Evolutionary conservation across 148 eudicot genomes (phyloP).

Genomic region (Hydrangea macrophylla): DNA sequence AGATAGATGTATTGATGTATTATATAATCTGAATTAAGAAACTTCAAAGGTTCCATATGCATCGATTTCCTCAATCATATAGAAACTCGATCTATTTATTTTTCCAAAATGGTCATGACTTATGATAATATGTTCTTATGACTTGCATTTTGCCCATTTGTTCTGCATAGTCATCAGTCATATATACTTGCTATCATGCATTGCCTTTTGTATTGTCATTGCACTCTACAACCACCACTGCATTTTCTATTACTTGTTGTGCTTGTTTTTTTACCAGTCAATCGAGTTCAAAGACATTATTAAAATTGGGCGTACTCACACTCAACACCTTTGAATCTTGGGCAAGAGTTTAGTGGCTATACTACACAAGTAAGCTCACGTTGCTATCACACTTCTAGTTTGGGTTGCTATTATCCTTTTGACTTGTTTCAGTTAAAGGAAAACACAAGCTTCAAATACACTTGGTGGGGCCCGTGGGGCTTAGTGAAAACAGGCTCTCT

Average conservation of each 20-base stretch:
- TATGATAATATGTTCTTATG: not conserved
- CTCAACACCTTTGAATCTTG: slow-evolving; percentile 99
- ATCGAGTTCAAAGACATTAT: slow-evolving; percentile 83
- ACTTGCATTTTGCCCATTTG: slow-evolving; percentile 4
- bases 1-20: not conserved
- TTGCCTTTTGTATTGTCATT: not conserved
- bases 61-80: not conserved
- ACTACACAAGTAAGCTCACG: slow-evolving; percentile 74
- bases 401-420: not conserved
- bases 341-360: slow-evolving; percentile 97
- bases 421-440: not conserved
- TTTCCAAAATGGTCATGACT: not conserved
- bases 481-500: slow-evolving; percentile 4
- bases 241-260: not conserved
- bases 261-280: slow-evolving; percentile 37
- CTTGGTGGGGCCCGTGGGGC: slow-evolving; percentile 1
- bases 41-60: not conserved
- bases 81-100: not conserved
- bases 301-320: slow-evolving; percentile 98
- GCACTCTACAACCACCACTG: not conserved
- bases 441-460: not conserved
- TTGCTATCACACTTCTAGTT: slow-evolving; percentile 7
- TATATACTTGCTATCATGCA: not conserved
- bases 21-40: not conserved
- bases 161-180: not conserved